Percentiles rank a stretch among this genome's conserved stretches.
Conservation (phyloP, 2,329 filamentous ascomycete species). For the Colletotrichum gloeosporioides region DNA sequence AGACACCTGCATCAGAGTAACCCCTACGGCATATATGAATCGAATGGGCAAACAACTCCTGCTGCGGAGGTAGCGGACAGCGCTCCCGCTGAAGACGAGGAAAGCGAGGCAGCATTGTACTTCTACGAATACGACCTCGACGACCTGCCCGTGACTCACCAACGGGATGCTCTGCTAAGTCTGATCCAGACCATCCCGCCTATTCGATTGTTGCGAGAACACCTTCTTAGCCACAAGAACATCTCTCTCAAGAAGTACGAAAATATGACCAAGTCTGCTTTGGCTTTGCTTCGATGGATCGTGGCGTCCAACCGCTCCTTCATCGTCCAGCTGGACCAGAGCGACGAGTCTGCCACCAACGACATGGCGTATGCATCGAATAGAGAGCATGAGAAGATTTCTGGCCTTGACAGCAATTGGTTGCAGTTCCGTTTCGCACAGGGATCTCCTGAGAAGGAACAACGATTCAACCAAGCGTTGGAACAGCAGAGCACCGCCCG, state of each 20-base stretch:
- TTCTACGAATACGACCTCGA: conserved; percentile 65
- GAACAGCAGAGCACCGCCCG: conserved; percentile 41
- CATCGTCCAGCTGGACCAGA: conserved; percentile 74
- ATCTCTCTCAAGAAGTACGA: conserved; percentile 49
- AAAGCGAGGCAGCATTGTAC: conserved; percentile 26
- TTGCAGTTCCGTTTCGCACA: conserved; percentile 88
- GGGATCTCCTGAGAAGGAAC: conserved; percentile 86
- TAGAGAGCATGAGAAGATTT: conserved; percentile 56
- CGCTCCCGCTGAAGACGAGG: neutral
- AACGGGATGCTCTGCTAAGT: conserved; percentile 56
- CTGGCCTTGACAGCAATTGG: conserved; percentile 65
- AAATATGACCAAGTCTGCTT: conserved; percentile 67
- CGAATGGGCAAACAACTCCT: neutral
- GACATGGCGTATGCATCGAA: neutral
- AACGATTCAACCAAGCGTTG: conserved; percentile 72
- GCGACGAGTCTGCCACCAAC: conserved; percentile 22
- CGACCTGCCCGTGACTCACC: conserved; percentile 47
- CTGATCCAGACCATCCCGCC: conserved; percentile 65
- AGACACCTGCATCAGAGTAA: neutral
- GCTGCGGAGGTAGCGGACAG: neutral
- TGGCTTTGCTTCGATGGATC: conserved; percentile 82
- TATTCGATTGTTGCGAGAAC: conserved; percentile 61
- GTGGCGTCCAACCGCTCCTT: conserved; percentile 88
- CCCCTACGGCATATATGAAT: neutral
- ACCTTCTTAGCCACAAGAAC: conserved; percentile 46